Base-by-base conservation (phyloP, 306 rosid genomes). In the Hippophae gyantsensis region DNA sequence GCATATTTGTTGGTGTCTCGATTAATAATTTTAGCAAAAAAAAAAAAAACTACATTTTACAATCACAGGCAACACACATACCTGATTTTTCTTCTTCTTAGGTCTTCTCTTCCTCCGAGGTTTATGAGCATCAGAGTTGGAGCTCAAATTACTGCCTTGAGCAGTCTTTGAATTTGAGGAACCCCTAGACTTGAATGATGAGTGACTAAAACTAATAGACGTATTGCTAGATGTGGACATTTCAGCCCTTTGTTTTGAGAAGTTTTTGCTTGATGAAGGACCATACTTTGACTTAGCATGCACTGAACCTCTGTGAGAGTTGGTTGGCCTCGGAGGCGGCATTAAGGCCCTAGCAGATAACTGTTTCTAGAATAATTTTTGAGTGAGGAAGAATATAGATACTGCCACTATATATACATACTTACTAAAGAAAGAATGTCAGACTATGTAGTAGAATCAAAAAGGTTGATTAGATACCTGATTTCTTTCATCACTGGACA, bases 41-140 rank as follows among this genome's bases (percentile, higher is more conserved):
- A 32, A 27, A 0, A 27, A 32, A 32, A 32, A 32, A 32, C 23
- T 18, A 18, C 23, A 18, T 32, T n/a, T 13, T 65, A 62, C 40
- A 27, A 54, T 64, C 43, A 23, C 52, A 65, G 52, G 66, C 52
- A 50, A 71, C n/a, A 69, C n/a, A 69, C 54, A 38, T 66, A 92
- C 96, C 90, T 92, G 93, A 66, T 85, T 83, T 67, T 83, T 87
- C 55, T 86, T 88, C 84, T 92, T 92, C 82, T 84, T 92, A 58
- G 79, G 95, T 77, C 99, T 88, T 76, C 99, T 82, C 83, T 92
- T 92, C 70, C 95, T 83, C 66, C 86, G 71, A 48, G 99, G 95
- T 64, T 92, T 92, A 72, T 82, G 93, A 62, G 99, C 99, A 76
- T 92, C 99, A 41, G 96, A 92, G 76, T 92, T 92, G 74, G 99